Base-by-base conservation (phyloP, 1,284 basidiomycete genomes). In the Trichosporon faecale region DNA sequence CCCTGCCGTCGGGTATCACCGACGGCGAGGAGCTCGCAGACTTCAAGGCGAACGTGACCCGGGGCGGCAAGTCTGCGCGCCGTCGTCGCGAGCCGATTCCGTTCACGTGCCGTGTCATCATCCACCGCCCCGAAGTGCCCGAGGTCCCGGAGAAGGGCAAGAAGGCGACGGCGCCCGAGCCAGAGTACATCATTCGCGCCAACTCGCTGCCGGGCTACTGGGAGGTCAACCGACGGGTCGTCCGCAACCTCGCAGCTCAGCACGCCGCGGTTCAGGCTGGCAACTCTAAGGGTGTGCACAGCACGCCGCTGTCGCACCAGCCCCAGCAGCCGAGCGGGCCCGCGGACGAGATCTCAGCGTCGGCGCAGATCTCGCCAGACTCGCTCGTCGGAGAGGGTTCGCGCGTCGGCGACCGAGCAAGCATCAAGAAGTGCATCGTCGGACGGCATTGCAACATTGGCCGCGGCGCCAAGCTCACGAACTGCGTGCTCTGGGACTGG, bases 401-500 rank as follows among this genome's bases (percentile, higher is more conserved):
- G 11, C 89, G 89, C 66, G 86, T 99, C 6, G 91, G 90, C 6
- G 95, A 98, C 79, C 89, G 90, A 60, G 89, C 92, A 21, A 90
- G 86, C 37, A 90, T 99, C 82, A 98, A 97, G 82, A 91, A 91
- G 74, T 92, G 91, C 8, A 88, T 95, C 25, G 88, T 98, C 27
- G 96, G 96, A 5, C 88, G 90, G 71, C 93, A 95, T 78, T 96
- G 94, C 76, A 84, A 89, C 25, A 92, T 98, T 71, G 95, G 94
- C 12, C 93, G 90, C 79, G 91, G 91, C 84, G 91, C 88, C 33
- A 94, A 91, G 82, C 89, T 98, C 68, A 87, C 87, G 0, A 91
- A 92, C n/a, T 95, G 91, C 76, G 88, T 98, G 12, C 81, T 99
- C 31, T 88, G 97, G 80, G 95, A 98, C 78, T 92, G 94, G 77